A percentile compares a stretch with the other conserved stretches of the same genome.
Conservation (phyloP, 2,329 filamentous ascomycete genomes). For the Aspergillus hiratsukae region DNA sequence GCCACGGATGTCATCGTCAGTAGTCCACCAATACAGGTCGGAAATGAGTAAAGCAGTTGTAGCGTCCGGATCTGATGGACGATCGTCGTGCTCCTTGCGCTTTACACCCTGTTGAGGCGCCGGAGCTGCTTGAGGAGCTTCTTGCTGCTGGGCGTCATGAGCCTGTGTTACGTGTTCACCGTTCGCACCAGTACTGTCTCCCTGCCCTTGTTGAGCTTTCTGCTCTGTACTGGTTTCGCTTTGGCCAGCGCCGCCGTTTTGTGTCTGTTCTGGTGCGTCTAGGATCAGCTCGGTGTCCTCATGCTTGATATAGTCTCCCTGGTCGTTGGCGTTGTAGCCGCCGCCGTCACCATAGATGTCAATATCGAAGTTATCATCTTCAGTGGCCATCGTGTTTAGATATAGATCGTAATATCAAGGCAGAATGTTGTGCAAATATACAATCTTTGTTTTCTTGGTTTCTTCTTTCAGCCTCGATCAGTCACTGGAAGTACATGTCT, state of each 20-base stretch:
- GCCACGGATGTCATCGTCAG: constrained; percentile 87
- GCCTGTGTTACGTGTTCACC: constrained; percentile 20
- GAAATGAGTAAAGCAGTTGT: constrained; percentile 75
- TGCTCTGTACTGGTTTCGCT: constrained; percentile 14
- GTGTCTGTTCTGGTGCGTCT: constrained; percentile 32
- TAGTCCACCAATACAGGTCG: constrained; percentile 94
- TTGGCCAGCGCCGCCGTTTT: constrained; percentile 19
- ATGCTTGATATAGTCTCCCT: constrained; percentile 43
- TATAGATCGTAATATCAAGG: constrained; percentile 25
- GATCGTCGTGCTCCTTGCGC: constrained; percentile 56
- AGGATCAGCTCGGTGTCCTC: constrained; percentile 39
- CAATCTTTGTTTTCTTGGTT: constrained; percentile 29
- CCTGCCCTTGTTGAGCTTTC: constrained; percentile 22
- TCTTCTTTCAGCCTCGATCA: constrained; percentile 23
- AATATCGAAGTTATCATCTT: constrained; percentile 67
- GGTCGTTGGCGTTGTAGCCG: constrained; percentile 40
- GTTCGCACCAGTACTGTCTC: constrained; percentile 21
- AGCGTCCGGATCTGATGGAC: constrained; percentile 55
- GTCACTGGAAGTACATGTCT: constrained; percentile 43
- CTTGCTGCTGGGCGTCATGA: constrained; percentile 16
- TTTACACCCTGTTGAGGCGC: constrained; percentile 55
- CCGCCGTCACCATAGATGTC: constrained; percentile 64
- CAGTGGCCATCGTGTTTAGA: constrained; percentile 45
- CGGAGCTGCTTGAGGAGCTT: constrained; percentile 16
- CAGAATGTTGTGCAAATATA: constrained; percentile 32